Evolutionary conservation across 345 rosid genomes (phyloP).

Genomic region (Arabidopsis thaliana): TAIR10.1 NC_003070.9:6992501-6993000

Average conservation of each 20-base stretch:
- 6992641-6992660: conserved; percentile 78
- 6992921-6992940: conserved; percentile 76
- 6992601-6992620: conserved; percentile 66
- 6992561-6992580: conserved; percentile 83
- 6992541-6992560: conserved; percentile 72
- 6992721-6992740: conserved; percentile 54
- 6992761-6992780: conserved; percentile 77
- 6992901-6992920: conserved; percentile 61
- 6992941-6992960: conserved; percentile 83
- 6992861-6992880: conserved; percentile 80
- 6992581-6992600: conserved; percentile 90
- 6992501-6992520: conserved; percentile 53
- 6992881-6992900: conserved; percentile 76
- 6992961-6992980: conserved; percentile 62
- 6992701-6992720: conserved; percentile 52
- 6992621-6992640: conserved; percentile 67
- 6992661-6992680: conserved; percentile 79
- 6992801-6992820: conserved; percentile 67
- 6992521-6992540: conserved; percentile 63
- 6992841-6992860: conserved; percentile 70
- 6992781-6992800: conserved; percentile 81
- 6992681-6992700: conserved; percentile 80
- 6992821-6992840: conserved; percentile 59
- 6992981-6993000: conserved; percentile 41
- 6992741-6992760: conserved; percentile 71